Conservation (phyloP, 83 land plant species). For the Diphasiastrum complanatum region DNA sequence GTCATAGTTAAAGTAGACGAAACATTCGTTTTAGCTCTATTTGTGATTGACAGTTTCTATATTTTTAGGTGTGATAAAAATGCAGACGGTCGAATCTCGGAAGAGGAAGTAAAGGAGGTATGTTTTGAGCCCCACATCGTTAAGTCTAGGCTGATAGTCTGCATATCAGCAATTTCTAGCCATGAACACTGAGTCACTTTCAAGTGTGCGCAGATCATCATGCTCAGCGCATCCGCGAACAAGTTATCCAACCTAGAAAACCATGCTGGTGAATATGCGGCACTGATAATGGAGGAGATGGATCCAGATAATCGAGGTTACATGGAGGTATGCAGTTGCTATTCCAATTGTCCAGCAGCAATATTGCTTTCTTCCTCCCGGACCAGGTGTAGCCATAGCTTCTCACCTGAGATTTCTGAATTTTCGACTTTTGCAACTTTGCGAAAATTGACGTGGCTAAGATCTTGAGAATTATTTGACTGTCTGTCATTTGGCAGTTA, state of each 20-base stretch:
- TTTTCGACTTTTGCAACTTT: too few species aligned
- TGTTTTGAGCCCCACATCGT: too few species aligned
- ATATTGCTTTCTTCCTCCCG: neutral
- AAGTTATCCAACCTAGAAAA: constrained; percentile 75
- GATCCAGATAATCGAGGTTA: constrained; percentile 79
- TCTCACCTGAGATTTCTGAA: too few species aligned
- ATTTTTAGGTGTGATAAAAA: constrained; percentile 75
- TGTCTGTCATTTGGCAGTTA: constrained; percentile 67
- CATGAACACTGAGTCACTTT: too few species aligned
- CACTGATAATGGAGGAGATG: constrained; percentile 90
- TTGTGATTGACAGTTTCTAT: constrained; percentile 3
- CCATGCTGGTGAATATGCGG: constrained; percentile 82
- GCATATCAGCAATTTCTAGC: too few species aligned
- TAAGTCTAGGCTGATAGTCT: too few species aligned
- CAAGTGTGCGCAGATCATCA: constrained; percentile 45
- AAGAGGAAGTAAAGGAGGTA: constrained; percentile 85
- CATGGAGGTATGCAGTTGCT: constrained; percentile 53
- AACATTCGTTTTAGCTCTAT: neutral
- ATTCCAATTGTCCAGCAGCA: neutral
- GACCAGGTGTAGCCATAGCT: neutral
- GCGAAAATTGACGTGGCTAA: too few species aligned
- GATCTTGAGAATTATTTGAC: too few species aligned
- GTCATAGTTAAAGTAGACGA: too few species aligned
- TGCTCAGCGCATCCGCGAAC: constrained; percentile 91
- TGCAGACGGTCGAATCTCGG: constrained; percentile 73